phyloP scores from a whole-genome alignment of 768 basidiomycete genomes.

The Tubosaeta brunneosetosa region DNA sequence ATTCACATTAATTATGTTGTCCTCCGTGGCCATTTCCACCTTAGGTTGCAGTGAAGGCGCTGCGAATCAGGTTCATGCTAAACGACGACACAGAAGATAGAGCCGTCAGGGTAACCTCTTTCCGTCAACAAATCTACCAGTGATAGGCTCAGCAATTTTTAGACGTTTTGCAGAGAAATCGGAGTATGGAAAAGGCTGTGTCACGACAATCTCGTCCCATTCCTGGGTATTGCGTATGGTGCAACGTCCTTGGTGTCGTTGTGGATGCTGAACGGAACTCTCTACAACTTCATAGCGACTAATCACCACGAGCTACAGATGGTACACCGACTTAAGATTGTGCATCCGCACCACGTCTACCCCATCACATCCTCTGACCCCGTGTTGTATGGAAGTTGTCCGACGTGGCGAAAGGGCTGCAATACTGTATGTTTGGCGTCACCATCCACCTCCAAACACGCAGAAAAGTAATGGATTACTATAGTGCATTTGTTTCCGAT shows the following conservation, averaged over 20 bases:
- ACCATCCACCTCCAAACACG: too few relatives aligned
- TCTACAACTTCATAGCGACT: slow-evolving; percentile 24
- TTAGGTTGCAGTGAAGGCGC: slow-evolving; percentile 23
- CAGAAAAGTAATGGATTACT: too few relatives aligned
- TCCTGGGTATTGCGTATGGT: slow-evolving; percentile 21
- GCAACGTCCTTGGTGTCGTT: slow-evolving; percentile 26
- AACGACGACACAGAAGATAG: neutral
- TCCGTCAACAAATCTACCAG: too few relatives aligned
- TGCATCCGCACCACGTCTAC: slow-evolving; percentile 8
- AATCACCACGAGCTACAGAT: too few relatives aligned
- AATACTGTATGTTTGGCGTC: neutral
- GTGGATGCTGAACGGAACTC: slow-evolving; percentile 28
- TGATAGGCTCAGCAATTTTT: too few relatives aligned
- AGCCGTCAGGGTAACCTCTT: neutral
- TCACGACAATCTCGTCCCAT: slow-evolving; percentile 26
- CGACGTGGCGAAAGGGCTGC: neutral
- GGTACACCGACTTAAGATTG: slow-evolving; percentile 10
- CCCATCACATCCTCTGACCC: slow-evolving; percentile 13
- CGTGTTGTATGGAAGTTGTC: slow-evolving; percentile 10
- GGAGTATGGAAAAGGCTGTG: slow-evolving; percentile 26
- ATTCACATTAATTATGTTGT: neutral
- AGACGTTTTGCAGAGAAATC: slow-evolving; percentile 28
- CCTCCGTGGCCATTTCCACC: too few relatives aligned
- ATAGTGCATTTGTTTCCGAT: too few relatives aligned
- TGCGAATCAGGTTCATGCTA: slow-evolving; percentile 5